A percentile compares a stretch with the other conserved stretches of the same genome.
These are phyloP conservation scores for Aspergillus nomiae DNA, from an alignment of 2,329 filamentous ascomycete species.

Conservation along the genomic window DNA sequence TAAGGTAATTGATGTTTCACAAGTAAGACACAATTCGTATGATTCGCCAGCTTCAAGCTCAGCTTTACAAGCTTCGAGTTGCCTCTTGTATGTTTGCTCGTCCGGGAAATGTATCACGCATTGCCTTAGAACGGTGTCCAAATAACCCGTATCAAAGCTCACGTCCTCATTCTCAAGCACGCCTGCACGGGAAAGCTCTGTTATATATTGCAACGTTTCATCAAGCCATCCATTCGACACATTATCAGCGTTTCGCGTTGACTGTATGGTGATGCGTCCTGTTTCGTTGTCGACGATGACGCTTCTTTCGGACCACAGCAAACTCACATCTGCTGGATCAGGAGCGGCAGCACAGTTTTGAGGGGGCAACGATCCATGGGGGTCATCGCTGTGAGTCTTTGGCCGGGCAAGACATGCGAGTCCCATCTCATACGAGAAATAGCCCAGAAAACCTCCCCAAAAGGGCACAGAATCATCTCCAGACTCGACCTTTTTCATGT, in stretches of 20 bases:
- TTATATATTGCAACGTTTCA: slow-evolving; percentile 29
- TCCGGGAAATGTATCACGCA: slow-evolving; percentile 38
- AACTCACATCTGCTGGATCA: slow-evolving; percentile 68
- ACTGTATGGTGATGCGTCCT: slow-evolving; percentile 67
- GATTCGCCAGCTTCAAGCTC: slow-evolving; percentile 76
- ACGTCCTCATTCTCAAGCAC: slow-evolving; percentile 8
- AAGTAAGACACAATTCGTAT: slow-evolving; percentile 83
- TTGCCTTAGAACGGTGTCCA: slow-evolving; percentile 35
- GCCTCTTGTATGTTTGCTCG: slow-evolving; percentile 60
- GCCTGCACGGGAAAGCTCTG: slow-evolving; percentile 19
- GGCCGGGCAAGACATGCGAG: slow-evolving; percentile 57
- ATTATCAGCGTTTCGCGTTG: slow-evolving; percentile 51
- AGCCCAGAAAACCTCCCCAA: slow-evolving; percentile 82
- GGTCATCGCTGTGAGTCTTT: slow-evolving; percentile 40
- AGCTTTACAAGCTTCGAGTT: slow-evolving; percentile 70
- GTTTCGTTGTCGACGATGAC: slow-evolving; percentile 74
- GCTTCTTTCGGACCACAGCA: slow-evolving; percentile 75
- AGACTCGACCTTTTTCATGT: slow-evolving; percentile 39
- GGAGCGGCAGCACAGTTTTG: slow-evolving; percentile 21
- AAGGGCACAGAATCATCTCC: slow-evolving; percentile 57
- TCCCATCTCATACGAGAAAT: slow-evolving; percentile 81
- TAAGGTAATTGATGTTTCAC: slow-evolving; percentile 66
- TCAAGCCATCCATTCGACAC: slow-evolving; percentile 50
- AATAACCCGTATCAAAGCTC: slow-evolving; percentile 21
- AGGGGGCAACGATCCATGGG: neutral